These are phyloP conservation scores for Plasmodium falciparum DNA, from an alignment of 169 alveolate genomes.

Conservation along the genomic window DNA sequence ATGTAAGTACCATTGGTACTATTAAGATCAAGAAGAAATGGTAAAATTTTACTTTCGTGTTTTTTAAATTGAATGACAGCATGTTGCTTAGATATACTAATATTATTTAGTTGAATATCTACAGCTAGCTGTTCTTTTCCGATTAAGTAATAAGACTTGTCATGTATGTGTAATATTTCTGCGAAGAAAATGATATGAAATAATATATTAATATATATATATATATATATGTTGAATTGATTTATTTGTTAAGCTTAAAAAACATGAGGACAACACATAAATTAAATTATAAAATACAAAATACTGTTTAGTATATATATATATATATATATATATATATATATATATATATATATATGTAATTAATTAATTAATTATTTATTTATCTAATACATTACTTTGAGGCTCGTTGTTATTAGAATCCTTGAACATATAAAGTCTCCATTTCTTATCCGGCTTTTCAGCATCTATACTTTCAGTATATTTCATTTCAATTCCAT, in stretches of 20 bases:
- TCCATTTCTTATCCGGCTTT: constrained; percentile 88
- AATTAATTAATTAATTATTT: not conserved
- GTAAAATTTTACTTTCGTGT: constrained; percentile 83
- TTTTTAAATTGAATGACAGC: constrained; percentile 96
- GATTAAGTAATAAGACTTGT: constrained; percentile 84
- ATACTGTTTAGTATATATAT: not conserved
- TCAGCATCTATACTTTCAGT: constrained; percentile 88
- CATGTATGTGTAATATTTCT: constrained; percentile 85
- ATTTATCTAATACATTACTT: constrained; percentile 9
- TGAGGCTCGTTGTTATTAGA: constrained; percentile 34
- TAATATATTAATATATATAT: not conserved
- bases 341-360: no score
- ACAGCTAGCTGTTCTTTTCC: constrained; percentile 96
- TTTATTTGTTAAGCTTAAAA: no score
- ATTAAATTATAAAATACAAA: not conserved
- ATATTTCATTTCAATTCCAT: constrained; percentile 88
- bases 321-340: no score
- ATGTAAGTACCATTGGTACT: constrained; percentile 95
- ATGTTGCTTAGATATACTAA: constrained; percentile 94
- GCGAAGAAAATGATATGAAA: constrained; percentile 17
- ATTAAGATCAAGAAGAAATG: constrained; percentile 96
- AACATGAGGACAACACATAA: no score
- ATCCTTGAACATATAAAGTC: constrained; percentile 85
- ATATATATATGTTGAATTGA: not conserved
- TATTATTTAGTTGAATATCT: constrained; percentile 91